These are phyloP conservation scores for Apiotrichum montevideense DNA, from an alignment of 1,284 basidiomycete species.

Conservation along the genomic window DNA sequence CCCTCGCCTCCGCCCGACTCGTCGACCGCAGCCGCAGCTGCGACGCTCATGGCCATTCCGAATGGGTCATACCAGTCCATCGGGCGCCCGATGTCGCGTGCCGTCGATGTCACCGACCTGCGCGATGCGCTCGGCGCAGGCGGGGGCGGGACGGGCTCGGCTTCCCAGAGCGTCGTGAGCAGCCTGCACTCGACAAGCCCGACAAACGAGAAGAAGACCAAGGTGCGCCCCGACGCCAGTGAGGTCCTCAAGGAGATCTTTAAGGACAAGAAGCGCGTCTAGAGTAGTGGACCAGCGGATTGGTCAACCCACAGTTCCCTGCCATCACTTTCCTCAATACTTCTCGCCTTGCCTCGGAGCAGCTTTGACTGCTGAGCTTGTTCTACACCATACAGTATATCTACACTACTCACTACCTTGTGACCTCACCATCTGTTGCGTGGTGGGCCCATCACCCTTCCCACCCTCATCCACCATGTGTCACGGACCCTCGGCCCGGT, in stretches of 20 bases:
- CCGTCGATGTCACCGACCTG: constrained; percentile 69
- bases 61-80: constrained; percentile 76
- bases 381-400: no score
- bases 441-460: no score
- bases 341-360: no score
- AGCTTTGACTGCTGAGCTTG: no score
- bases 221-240: constrained; percentile 16
- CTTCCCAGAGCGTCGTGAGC: constrained; percentile 1
- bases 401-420: no score
- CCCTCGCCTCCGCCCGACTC: constrained; percentile 1
- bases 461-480: no score
- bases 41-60: constrained; percentile 69
- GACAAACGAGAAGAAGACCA: not conserved
- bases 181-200: not conserved
- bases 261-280: constrained; percentile 31
- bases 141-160: not conserved
- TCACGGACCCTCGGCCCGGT: no score
- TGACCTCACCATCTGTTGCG: no score
- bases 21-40: not conserved
- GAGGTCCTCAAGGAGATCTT: constrained; percentile 47
- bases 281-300: not conserved
- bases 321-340: no score
- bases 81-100: constrained; percentile 59
- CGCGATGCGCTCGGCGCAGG: constrained; percentile 60
- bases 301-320: no score